Evolutionary conservation across 1,139 yeast genomes (phyloP).

Genomic region (Sugiyamaella japonica): DNA sequence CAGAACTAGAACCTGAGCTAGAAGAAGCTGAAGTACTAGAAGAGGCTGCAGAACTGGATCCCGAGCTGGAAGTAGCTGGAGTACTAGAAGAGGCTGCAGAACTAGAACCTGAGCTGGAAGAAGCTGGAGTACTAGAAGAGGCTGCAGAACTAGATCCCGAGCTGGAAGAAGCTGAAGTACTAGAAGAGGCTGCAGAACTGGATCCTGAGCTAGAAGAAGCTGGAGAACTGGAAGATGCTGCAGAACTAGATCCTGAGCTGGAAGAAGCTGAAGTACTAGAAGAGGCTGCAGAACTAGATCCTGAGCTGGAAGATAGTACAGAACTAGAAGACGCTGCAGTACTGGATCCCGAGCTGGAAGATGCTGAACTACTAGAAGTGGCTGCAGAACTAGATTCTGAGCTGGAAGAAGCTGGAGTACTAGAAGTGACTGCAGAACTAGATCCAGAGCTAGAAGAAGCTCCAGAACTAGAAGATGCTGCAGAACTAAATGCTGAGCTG

Average conservation of each 20-base stretch:
- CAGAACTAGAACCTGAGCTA: neutral
- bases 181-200: constrained; percentile 1
- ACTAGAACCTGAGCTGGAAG: neutral
- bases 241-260: neutral
- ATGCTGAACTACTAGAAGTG: constrained; percentile 2
- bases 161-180: neutral
- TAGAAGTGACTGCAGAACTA: neutral
- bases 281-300: neutral
- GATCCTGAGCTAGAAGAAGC: neutral
- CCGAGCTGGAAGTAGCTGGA: neutral
- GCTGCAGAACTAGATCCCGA: constrained; percentile 1
- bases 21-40: too few relatives aligned
- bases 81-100: neutral
- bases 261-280: constrained; percentile 9
- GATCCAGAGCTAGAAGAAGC: constrained; percentile 4
- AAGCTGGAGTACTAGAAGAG: neutral
- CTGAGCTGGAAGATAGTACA: neutral
- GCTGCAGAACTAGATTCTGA: constrained; percentile 18
- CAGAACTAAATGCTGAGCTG: neutral
- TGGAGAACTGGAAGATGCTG: constrained; percentile 19
- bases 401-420: neutral
- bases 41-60: too few relatives aligned
- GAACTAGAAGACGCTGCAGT: neutral
- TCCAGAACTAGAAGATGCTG: constrained; percentile 8
- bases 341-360: neutral